phyloP scores from a whole-genome alignment of 768 basidiomycete species.

The Rhodotorula paludigena region DNA sequence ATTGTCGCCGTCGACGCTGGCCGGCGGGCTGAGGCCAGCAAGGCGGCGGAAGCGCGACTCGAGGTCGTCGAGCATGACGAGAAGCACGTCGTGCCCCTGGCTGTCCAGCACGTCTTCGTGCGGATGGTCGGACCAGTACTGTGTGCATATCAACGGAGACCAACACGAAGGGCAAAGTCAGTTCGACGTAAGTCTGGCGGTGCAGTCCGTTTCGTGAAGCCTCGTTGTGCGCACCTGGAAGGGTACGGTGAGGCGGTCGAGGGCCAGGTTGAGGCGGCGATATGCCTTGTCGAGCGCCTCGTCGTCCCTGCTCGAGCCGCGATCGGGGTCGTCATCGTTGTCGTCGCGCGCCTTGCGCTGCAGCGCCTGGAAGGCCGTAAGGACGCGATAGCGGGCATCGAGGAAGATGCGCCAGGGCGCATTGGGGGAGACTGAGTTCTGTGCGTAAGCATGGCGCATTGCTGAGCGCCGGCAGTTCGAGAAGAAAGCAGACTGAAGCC shows the following conservation, averaged over 20 bases:
- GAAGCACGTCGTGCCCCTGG: background rate
- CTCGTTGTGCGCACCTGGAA: conserved; percentile 9
- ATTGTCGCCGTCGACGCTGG: too few relatives aligned
- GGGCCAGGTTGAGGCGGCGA: background rate
- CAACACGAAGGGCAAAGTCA: background rate
- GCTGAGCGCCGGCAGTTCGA: too few relatives aligned
- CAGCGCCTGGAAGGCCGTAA: background rate
- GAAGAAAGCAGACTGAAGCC: too few relatives aligned
- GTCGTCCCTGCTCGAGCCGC: background rate
- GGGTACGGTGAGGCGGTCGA: conserved; percentile 8
- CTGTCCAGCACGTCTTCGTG: background rate
- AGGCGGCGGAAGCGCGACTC: background rate
- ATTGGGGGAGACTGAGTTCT: background rate
- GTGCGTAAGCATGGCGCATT: background rate
- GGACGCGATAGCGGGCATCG: background rate
- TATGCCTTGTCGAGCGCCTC: background rate
- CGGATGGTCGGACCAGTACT: conserved; percentile 10
- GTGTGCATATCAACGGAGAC: background rate
- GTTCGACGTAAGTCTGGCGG: too few relatives aligned
- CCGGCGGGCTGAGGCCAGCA: background rate
- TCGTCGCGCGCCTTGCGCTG: background rate
- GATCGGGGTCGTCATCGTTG: background rate
- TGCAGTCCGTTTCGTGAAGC: too few relatives aligned
- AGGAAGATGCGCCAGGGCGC: conserved; percentile 13
- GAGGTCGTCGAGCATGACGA: background rate